Conservation (phyloP, 495 filamentous ascomycete species). For the Neurospora sp. region DNA sequence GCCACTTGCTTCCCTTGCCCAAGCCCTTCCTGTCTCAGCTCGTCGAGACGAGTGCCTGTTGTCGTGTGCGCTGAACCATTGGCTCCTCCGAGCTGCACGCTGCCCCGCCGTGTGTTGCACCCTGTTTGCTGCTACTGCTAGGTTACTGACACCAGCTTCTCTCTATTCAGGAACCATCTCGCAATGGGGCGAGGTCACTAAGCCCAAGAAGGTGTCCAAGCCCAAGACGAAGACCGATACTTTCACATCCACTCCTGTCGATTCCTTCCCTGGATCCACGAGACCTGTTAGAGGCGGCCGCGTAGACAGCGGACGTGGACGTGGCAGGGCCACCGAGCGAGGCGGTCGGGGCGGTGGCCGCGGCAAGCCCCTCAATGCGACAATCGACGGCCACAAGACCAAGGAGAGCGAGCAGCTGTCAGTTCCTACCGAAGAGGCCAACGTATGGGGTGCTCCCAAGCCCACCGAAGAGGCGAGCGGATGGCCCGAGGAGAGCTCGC, state of each 20-base stretch:
- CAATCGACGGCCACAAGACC: constrained; percentile 38
- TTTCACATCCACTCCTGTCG: constrained; percentile 41
- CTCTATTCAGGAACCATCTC: constrained; percentile 61
- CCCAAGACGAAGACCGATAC: constrained; percentile 72
- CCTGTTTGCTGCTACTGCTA: constrained; percentile 6
- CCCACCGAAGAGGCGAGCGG: constrained; percentile 24
- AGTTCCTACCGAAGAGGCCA: constrained; percentile 38
- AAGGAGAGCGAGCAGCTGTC: constrained; percentile 41
- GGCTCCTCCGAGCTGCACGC: not conserved
- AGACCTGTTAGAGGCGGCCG: constrained; percentile 51
- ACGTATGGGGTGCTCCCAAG: constrained; percentile 26
- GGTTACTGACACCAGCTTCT: constrained; percentile 14
- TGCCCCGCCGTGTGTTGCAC: not conserved
- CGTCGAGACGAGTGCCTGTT: not conserved
- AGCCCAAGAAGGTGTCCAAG: constrained; percentile 73
- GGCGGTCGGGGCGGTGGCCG: constrained; percentile 56
- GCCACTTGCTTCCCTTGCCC: not conserved
- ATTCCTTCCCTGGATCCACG: constrained; percentile 31
- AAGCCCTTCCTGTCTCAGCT: not conserved
- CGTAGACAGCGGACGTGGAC: constrained; percentile 56
- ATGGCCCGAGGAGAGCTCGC: constrained; percentile 11
- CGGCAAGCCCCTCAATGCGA: constrained; percentile 38
- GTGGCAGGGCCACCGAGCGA: constrained; percentile 64
- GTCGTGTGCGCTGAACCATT: not conserved
- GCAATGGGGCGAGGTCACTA: constrained; percentile 94